A percentile compares a stretch with the other conserved stretches of the same genome.
These are phyloP conservation scores for Crucibulum laeve DNA, from an alignment of 768 basidiomycete species.

Conservation along the genomic window DNA sequence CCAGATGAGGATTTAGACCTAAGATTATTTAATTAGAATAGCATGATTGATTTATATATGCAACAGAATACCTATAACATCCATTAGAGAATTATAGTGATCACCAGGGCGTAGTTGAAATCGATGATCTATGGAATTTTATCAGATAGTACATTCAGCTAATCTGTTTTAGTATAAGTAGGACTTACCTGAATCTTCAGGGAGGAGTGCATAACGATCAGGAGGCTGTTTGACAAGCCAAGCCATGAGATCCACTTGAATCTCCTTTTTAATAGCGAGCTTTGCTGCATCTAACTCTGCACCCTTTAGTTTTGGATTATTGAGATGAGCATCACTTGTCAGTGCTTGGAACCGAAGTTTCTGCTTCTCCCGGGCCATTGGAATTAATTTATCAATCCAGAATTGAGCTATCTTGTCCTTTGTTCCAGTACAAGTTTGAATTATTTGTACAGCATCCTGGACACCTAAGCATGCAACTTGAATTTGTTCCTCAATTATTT, in stretches of 20 bases:
- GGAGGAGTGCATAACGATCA: constrained; percentile 4
- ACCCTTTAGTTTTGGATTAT: constrained; percentile 1
- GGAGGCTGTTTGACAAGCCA: constrained; percentile 17
- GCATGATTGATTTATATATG: background rate
- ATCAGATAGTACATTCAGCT: no score
- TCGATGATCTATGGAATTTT: no score
- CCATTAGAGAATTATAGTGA: no score
- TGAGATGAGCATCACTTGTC: constrained; percentile 4
- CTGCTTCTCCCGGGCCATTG: constrained; percentile 2
- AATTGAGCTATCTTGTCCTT: constrained; percentile 22
- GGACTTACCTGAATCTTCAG: no score
- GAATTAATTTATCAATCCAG: constrained; percentile 19
- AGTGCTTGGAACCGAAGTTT: background rate
- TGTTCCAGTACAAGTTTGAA: constrained; percentile 18
- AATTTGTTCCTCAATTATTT: constrained; percentile 9
- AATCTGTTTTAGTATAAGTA: no score
- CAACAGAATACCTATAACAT: constrained; percentile 13
- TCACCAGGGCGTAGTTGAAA: no score
- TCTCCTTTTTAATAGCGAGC: constrained; percentile 6
- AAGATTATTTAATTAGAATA: background rate
- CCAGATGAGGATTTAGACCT: constrained; percentile 28
- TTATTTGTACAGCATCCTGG: constrained; percentile 2
- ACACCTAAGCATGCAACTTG: constrained; percentile 13
- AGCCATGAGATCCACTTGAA: constrained; percentile 12
- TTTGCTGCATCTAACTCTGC: constrained; percentile 7